Base-by-base conservation (phyloP, 148 eudicot genomes). In the Pharnaceum exiguum region DNA sequence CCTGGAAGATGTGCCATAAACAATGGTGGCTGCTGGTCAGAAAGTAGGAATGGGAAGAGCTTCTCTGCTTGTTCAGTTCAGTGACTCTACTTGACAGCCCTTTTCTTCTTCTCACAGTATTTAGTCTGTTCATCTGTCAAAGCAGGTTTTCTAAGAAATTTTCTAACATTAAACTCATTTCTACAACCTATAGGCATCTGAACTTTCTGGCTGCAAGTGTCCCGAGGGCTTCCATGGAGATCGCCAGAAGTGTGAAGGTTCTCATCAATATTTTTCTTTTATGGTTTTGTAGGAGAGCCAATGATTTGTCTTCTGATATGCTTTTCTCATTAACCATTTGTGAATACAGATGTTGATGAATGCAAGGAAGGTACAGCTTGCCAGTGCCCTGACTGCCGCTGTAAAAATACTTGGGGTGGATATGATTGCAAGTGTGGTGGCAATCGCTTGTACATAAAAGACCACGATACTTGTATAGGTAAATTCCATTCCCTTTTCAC, bases 21-120 rank as follows among this genome's bases (percentile, higher is more conserved):
- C 77, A 67, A 76, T 65, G 99, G 99, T 38, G 96, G 85, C 30
- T 93, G 99, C 71, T 93, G 99, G 99, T 74, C 87, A 39, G 80
- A 86, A 7, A 73, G 64, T 3, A 76, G 24, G 62, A 51, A 69
- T 24, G 85, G 84, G 37, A 49, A 23, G 39, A 83, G 66, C 17
- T 79, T 83, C 60, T 89, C 99, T 0, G 99, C 99, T 47, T 93
- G 99, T 77, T 71, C 74, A 63, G 96, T 93, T 84, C 72, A 18
- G 90, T 80, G 38, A 53, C 49, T 4, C 26, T 53, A 7, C 25
- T 30, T 55, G n/a, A 46, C 56, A 21, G 46, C 44, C n/a, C n/a
- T n/a, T n/a, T n/a, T 63, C 39, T 36, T 23, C 49, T 2, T 29
- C 3, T 6, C 8, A 51, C 10, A 22, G 5, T 23, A 10, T 5